Evolutionary conservation across 345 rosid species (phyloP), one percentile per base, ranked within the genome.

Genomic region (Linum usitatissimum): DNA sequence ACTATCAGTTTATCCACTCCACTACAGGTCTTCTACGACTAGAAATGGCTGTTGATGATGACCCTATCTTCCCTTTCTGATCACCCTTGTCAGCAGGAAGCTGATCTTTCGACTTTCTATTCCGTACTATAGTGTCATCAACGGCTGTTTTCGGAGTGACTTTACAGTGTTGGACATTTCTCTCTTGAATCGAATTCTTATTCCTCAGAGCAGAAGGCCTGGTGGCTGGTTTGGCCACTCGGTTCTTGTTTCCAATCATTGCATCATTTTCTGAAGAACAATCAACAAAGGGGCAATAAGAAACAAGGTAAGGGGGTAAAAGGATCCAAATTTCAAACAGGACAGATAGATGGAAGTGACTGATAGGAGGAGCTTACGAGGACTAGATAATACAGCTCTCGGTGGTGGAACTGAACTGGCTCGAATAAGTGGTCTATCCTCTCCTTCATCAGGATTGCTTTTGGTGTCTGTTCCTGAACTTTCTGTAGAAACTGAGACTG

Each of bases 361-460:
- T 5, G 9, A 30, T 20, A 40, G 19, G 57, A 28, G 8, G 17
- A 15, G 70, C 55, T 71, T 74, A 83, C 92, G 81, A 18, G 85
- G 88, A 71, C 92, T 86, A 21, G 92, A 86, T 60, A 83, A 21
- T 54, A 86, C 82, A 66, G 92, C 92, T 48, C 92, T 84, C 9
- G 88, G 91, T 9, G 85, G 91, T 7, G 68, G 79, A 61, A 82
- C 65, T 31, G 77, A 45, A 75, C 79, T 42, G 59, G 80, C 82
- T 69, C 82, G 76, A 20, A 79, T 72, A n/a, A 76, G 78, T 62
- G 76, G 80, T 72, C 64, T 79, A 18, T 71, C 64, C 5, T 55
- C 59, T 28, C 18, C 58, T 64, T 73, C 80, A 15, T 68, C 69
- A 3, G 48, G 21, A 51, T 28, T 53, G 53, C 71, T 66, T 30